Base-by-base conservation (phyloP, 164 flowering plant species). In the Nymphaea thermarum region DNA sequence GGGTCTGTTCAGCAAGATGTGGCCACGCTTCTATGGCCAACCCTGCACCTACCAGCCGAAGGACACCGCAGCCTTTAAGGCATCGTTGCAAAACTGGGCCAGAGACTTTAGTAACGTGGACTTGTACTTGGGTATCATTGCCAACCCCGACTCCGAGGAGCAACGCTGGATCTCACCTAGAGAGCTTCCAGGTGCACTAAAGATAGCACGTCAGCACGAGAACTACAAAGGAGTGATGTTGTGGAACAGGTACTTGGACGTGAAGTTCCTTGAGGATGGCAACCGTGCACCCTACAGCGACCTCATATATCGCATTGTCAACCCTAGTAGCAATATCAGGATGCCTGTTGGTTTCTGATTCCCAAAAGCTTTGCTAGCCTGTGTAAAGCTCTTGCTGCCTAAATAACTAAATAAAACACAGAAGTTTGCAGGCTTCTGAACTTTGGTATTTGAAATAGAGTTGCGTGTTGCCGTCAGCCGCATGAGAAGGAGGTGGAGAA, bases 1-100 rank as follows among this genome's bases (percentile, higher is more conserved):
- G 3, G 71, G 71, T 5, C 25, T 69, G 43, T 69, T 69, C 14
- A 66, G 63, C 41, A 18, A 62, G 44, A 66, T 69, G 3, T 69
- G 71, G 71, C 66, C 63, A 3, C 71, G 63, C 11, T 69, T 69
- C 61, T 62, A 63, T 45, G 63, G 63, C 62, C 71, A 65, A 12
- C 71, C 71, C 3, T 69, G 71, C 60, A 63, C 60, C 36, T 68
- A 68, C 64, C 3, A 44, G 3, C 43, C 70, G 0, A 64, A 64
- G 8, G 15, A 43, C 3, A 43, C 25, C 1, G 42, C 10, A 16
- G 51, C 18, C 51, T 42, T 66, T 6, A 42, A 45, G 5, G 69
- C 36, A 16, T 61, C 69, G 11, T 53, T 61, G 69, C 42, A 67
- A n/a, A 61, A 57, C 16, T 67, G 62, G 69, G 42, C 69, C 1